Base-by-base conservation (phyloP, 2,329 filamentous ascomycete species). In the Lasiodiplodia theobromae region DNA sequence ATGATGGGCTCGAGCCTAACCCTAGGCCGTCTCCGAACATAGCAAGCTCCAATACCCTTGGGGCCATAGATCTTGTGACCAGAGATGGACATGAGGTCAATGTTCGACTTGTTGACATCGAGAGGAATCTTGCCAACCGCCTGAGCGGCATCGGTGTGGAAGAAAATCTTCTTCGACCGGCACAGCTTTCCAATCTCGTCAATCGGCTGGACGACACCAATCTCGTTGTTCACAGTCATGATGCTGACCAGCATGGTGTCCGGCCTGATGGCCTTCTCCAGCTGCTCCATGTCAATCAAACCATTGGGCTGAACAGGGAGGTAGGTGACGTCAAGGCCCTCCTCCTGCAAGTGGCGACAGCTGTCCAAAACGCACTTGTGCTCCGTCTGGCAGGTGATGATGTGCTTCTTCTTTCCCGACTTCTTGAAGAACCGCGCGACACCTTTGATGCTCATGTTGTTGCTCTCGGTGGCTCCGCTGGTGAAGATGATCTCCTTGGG, bases 371-470 rank as follows among this genome's bases (percentile, higher is more conserved):
- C 96, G 81, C 96, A 99, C 84, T 99, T 99, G 86, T 99, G 96
- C 82, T 99, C 96, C 0, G 96, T 99, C 83, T 98, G 96, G 49
- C 90, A 93, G 28, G 96, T 99, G 80, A 99, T 94, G 77, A 99
- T 95, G 81, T 99, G 96, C 83, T 92, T 97, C 89, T 98, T 98
- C 88, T 97, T 97, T 75, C 94, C 94, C 2, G 89, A 90, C 69
- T 93, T 89, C 72, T 93, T 94, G 79, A 97, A 97, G 83, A 99
- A 99, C 71, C 95, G 88, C 23, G 96, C 94, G 10, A 99, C 95
- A 71, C 96, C 96, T 84, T 99, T 99, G 84, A 99, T 93, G 81
- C 94, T 97, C 96, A 99, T 99, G 77, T 99, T 99, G 83, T 99
- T 99, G 78, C 94, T 97, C 84, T 99, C 96, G 0, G 96, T 99